Evolutionary conservation across 192 early-diverging fungal species (phyloP).

Genomic region (Podila minutissima): DNA sequence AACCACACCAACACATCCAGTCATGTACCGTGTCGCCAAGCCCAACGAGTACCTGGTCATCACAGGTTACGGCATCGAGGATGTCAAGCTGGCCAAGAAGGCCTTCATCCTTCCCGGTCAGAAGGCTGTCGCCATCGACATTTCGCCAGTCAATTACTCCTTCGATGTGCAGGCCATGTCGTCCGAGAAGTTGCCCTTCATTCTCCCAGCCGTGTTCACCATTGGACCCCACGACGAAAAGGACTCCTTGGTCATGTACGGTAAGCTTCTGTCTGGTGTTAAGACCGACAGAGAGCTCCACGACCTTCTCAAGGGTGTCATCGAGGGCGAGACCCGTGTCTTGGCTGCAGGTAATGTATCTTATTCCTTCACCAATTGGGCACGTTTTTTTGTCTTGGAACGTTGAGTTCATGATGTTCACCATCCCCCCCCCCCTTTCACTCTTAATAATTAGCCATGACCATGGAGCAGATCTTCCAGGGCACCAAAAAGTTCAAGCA

Average conservation of each 20-base stretch:
- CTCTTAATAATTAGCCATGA: constrained; percentile 30
- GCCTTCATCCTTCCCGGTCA: constrained; percentile 39
- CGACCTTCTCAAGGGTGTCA: constrained; percentile 60
- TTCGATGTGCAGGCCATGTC: constrained; percentile 60
- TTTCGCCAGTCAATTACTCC: constrained; percentile 58
- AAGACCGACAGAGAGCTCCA: constrained; percentile 20
- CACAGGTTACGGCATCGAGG: constrained; percentile 51
- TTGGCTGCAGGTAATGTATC: constrained; percentile 50
- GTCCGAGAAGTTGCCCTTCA: constrained; percentile 60
- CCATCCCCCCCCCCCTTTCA: not conserved
- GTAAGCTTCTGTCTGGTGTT: constrained; percentile 25
- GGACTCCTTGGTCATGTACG: constrained; percentile 18
- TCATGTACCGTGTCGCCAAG: constrained; percentile 15
- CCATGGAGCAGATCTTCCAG: constrained; percentile 69
- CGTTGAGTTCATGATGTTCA: not conserved
- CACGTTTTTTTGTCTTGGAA: not conserved
- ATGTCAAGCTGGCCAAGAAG: constrained; percentile 53
- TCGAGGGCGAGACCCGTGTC: constrained; percentile 67
- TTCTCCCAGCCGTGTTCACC: constrained; percentile 60
- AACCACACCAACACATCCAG: not conserved
- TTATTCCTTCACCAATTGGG: not conserved
- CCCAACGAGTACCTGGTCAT: constrained; percentile 58
- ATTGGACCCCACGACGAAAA: constrained; percentile 54
- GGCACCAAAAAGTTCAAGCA: constrained; percentile 64
- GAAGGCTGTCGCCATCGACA: constrained; percentile 19